Conservation (phyloP, 2,329 filamentous ascomycete genomes). For the Ceratocystis destructans region DNA sequence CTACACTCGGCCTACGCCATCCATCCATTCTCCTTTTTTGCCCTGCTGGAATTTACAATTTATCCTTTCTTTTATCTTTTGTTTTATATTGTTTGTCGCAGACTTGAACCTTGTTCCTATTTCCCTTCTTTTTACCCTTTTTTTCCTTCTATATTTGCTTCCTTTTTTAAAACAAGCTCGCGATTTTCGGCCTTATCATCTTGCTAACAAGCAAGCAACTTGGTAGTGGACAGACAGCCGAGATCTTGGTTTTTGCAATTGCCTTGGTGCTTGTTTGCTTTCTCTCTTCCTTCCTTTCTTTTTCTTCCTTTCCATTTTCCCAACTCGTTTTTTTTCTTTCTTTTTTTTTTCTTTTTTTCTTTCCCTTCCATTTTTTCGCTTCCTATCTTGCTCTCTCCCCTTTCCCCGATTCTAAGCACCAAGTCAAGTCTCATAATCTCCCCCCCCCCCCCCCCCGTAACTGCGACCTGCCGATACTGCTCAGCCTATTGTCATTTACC, state of each 20-base stretch:
- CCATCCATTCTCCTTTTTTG: neutral
- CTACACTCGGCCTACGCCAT: slow-evolving; percentile 1
- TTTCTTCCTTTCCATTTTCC: neutral
- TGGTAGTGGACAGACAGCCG: neutral
- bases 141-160: slow-evolving; percentile 21
- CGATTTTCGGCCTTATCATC: slow-evolving; percentile 3
- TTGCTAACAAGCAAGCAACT: neutral
- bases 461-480: neutral
- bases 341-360: neutral
- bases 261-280: neutral
- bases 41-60: slow-evolving; percentile 21
- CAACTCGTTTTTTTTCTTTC: neutral
- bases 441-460: neutral
- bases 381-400: neutral
- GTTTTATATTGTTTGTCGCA: neutral
- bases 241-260: neutral
- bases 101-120: neutral
- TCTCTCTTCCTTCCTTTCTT: neutral
- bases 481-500: neutral
- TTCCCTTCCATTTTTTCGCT: neutral
- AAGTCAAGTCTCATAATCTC: slow-evolving; percentile 1
- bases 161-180: slow-evolving; percentile 2
- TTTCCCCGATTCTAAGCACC: neutral
- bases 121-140: neutral
- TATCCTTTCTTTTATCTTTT: slow-evolving; percentile 1